Percentiles rank a stretch among this genome's conserved stretches.
These are phyloP conservation scores for Chaetomium fimeti DNA, from an alignment of 495 filamentous ascomycete species.

Conservation along the genomic window DNA sequence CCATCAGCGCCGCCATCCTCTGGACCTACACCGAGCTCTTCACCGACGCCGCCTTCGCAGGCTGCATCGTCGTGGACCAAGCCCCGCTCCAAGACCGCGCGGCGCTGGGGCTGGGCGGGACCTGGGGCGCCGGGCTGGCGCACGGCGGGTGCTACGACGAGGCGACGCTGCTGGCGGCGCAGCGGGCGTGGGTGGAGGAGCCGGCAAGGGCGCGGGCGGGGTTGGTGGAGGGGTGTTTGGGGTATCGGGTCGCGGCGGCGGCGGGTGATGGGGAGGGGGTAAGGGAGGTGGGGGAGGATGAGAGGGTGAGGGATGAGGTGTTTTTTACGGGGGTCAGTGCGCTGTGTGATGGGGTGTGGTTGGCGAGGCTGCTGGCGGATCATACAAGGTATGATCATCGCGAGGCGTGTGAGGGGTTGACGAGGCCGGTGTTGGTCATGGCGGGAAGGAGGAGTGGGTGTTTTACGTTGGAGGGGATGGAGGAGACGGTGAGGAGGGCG, in stretches of 20 bases:
- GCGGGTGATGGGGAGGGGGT: constrained; percentile 18
- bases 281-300: constrained; percentile 27
- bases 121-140: constrained; percentile 33
- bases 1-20: constrained; percentile 47
- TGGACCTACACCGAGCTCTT: constrained; percentile 49
- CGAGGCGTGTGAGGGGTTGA: constrained; percentile 40
- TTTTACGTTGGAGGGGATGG: constrained; percentile 45
- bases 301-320: constrained; percentile 34
- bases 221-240: constrained; percentile 43
- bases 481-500: constrained; percentile 38
- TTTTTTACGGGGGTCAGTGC: constrained; percentile 43
- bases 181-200: constrained; percentile 35
- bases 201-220: constrained; percentile 32
- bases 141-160: constrained; percentile 44
- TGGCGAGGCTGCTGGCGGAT: constrained; percentile 45
- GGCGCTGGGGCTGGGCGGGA: constrained; percentile 16
- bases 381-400: constrained; percentile 50
- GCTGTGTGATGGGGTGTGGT: constrained; percentile 42
- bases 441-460: constrained; percentile 45
- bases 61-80: constrained; percentile 49
- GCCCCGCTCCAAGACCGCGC: constrained; percentile 46
- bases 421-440: constrained; percentile 40
- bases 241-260: constrained; percentile 37
- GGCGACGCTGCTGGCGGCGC: constrained; percentile 37
- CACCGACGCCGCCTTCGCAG: constrained; percentile 31